Base-by-base conservation (phyloP, 495 filamentous ascomycete genomes). In the Lophiostoma macrostomum region DNA sequence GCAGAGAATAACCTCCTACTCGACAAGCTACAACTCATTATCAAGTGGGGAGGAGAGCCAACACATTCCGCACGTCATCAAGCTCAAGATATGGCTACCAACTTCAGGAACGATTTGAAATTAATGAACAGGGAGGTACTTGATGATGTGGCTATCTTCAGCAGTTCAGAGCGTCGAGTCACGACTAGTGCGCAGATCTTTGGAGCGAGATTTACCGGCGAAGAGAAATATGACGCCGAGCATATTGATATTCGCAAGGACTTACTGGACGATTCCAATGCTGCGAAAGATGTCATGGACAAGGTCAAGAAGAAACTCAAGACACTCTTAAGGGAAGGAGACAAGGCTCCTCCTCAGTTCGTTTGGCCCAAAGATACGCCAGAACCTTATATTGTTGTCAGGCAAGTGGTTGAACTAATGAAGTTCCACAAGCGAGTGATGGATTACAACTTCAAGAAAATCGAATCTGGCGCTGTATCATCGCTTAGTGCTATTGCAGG, bases 301-400 rank as follows among this genome's bases (percentile, higher is more conserved):
- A 96, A 94, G 67, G 93, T 98, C 38, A 98, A 98, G 76, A 97
- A 96, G 79, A 96, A 94, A 80, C 76, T 98, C 4, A 98, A 98
- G 71, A 80, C 85, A 1, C 76, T 98, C 30, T 72, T 98, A 45
- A 80, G 93, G 22, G 85, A 94, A 67, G 94, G 94, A 2, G 88
- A 86, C 46, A 77, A 86, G 54, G 86, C 91, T 5, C 91, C 93
- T 13, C 80, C 89, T 14, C 91, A 97, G 64, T 98, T 98, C 65
- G 89, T 91, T 35, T 98, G 93, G 93, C 93, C 93, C n/a, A 83
- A 88, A 44, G 88, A 90, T 54, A 90, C 91, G 68, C 88, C 91
- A 12, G 94, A 97, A 60, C 93, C 93, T 12, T 88, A 86, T 24
- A 80, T 93, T 59, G 91, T 97, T 16, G 87, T 95, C 53, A 78